A percentile compares a stretch with the other conserved stretches of the same genome.
Conservation (phyloP, 345 rosid species). For the Punica granatum region DNA sequence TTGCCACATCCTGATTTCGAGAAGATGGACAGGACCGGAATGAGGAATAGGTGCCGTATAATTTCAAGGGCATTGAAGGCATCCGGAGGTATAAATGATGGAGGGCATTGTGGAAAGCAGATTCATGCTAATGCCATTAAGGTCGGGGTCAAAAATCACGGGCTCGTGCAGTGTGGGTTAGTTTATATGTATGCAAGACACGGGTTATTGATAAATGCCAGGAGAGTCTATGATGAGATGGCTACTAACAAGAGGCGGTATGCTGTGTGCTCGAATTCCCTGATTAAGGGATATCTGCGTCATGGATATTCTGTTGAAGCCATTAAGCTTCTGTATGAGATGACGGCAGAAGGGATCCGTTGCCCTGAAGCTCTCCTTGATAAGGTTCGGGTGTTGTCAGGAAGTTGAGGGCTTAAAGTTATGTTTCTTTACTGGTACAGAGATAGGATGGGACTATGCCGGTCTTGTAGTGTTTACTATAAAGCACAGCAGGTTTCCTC, state of each 20-base stretch:
- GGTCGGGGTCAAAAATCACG: conserved; percentile 43
- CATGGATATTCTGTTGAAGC: conserved; percentile 44
- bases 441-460: background rate
- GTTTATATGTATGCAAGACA: conserved; percentile 60
- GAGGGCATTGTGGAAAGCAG: conserved; percentile 38
- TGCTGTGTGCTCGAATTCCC: conserved; percentile 45
- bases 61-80: conserved; percentile 49
- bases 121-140: conserved; percentile 52
- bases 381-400: conserved; percentile 31
- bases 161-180: conserved; percentile 34
- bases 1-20: conserved; percentile 29
- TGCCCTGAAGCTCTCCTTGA: conserved; percentile 28
- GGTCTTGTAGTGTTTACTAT: background rate
- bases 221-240: conserved; percentile 30
- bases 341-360: conserved; percentile 46
- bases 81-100: conserved; percentile 36
- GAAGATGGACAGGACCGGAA: conserved; percentile 40
- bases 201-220: conserved; percentile 38
- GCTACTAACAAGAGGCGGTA: conserved; percentile 15
- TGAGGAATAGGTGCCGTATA: conserved; percentile 28
- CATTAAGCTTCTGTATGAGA: conserved; percentile 51
- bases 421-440: too few relatives aligned
- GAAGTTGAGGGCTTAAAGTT: conserved; percentile 1
- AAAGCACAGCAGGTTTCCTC: background rate
- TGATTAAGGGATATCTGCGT: conserved; percentile 42